Evolutionary conservation across 2,329 filamentous ascomycete species (phyloP).

Genomic region (Fusarium luffae): DNA sequence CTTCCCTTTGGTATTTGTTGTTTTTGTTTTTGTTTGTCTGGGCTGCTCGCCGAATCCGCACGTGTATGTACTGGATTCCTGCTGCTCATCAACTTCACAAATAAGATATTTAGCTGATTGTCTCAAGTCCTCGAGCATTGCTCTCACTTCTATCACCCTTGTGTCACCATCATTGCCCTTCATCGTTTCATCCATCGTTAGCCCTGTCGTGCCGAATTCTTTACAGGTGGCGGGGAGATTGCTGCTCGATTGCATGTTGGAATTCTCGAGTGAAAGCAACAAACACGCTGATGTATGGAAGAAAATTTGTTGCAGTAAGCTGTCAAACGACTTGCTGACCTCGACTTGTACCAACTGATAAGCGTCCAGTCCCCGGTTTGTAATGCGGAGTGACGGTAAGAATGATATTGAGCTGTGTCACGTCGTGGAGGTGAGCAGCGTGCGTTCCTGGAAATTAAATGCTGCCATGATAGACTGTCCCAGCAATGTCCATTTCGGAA

Average conservation of each 20-base stretch:
- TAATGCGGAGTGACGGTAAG: neutral
- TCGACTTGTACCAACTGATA: rapidly evolving
- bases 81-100: neutral
- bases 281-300: neutral
- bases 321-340: neutral
- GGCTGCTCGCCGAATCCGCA: neutral
- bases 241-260: neutral
- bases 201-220: neutral
- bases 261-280: neutral
- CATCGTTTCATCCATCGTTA: neutral
- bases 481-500: neutral
- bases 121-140: rapidly evolving
- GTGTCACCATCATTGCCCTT: neutral
- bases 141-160: neutral
- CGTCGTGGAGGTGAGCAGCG: neutral
- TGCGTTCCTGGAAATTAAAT: neutral
- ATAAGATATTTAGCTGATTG: neutral
- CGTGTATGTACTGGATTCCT: neutral
- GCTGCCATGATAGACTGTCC: rapidly evolving
- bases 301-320: neutral
- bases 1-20: neutral
- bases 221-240: neutral
- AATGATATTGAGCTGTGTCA: neutral
- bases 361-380: neutral
- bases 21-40: neutral